phyloP scores from a whole-genome alignment of 108 stramenopile genomes.

The Nitzschia sp. region DNA sequence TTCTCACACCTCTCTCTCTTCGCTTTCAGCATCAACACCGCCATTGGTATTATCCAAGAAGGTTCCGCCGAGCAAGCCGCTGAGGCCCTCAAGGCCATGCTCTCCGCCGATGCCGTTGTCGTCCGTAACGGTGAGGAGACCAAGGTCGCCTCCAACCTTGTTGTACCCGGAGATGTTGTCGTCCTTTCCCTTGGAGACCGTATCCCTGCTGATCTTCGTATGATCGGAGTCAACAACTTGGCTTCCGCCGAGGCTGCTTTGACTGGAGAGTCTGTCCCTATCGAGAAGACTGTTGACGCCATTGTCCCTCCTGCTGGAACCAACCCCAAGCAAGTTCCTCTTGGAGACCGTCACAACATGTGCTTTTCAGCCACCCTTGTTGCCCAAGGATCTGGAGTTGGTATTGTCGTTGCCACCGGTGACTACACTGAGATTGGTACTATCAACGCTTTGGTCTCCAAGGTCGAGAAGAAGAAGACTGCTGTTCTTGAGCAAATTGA shows the following conservation, averaged over 20 bases:
- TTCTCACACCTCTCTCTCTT: background rate
- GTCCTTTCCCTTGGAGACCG: constrained; percentile 72
- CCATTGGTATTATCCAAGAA: constrained; percentile 82
- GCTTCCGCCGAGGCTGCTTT: constrained; percentile 83
- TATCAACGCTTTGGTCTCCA: constrained; percentile 81
- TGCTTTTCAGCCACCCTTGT: constrained; percentile 88
- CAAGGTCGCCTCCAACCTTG: constrained; percentile 59
- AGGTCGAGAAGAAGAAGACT: constrained; percentile 86
- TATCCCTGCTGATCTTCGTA: constrained; percentile 88
- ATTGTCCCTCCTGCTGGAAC: constrained; percentile 33
- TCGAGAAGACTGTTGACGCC: constrained; percentile 71
- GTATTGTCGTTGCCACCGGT: constrained; percentile 80
- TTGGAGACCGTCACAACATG: constrained; percentile 87
- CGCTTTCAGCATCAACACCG: constrained; percentile 58
- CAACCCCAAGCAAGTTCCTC: constrained; percentile 60
- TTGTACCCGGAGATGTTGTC: constrained; percentile 81
- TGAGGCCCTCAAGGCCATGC: constrained; percentile 81
- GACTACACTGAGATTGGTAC: constrained; percentile 94
- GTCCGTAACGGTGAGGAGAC: constrained; percentile 64
- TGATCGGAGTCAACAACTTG: constrained; percentile 72
- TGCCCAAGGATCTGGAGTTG: constrained; percentile 81
- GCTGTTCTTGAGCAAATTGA: constrained; percentile 92
- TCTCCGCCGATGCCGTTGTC: constrained; percentile 67
- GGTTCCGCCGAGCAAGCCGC: constrained; percentile 78
- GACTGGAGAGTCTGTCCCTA: constrained; percentile 90